Percentiles rank a stretch among this genome's conserved stretches.
These are phyloP conservation scores for Macaranga tanarius DNA, from an alignment of 441 rosid genomes.

Conservation along the genomic window DNA sequence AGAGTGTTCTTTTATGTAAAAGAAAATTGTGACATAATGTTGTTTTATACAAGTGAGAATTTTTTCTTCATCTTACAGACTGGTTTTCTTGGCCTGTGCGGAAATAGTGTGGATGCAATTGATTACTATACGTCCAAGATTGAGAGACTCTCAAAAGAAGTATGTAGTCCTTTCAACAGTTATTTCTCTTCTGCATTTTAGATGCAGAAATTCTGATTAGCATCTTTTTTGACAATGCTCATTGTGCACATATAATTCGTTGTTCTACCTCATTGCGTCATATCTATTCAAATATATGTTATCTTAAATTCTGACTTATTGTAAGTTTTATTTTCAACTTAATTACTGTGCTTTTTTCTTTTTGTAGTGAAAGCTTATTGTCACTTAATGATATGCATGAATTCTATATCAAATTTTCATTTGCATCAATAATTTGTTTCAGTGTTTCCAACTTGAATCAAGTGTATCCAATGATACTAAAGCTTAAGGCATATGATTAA, in stretches of 20 bases:
- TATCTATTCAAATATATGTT: background rate
- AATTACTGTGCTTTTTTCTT: too few species aligned
- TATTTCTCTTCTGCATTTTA: background rate
- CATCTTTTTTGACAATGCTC: background rate
- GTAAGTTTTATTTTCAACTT: background rate
- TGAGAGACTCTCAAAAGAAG: constrained; percentile 58
- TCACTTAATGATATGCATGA: background rate
- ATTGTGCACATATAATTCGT: background rate
- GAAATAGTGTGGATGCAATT: constrained; percentile 69
- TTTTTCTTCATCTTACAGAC: constrained; percentile 40
- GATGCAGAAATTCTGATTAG: background rate
- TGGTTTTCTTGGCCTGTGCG: constrained; percentile 83
- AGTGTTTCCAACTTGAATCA: background rate
- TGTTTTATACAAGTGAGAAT: background rate
- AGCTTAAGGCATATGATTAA: background rate
- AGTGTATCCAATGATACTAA: background rate
- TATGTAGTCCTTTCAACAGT: constrained; percentile 26
- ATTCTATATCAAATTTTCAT: background rate
- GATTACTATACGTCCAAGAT: constrained; percentile 59
- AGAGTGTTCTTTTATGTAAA: background rate
- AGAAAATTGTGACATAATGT: background rate
- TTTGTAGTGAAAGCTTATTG: too few species aligned
- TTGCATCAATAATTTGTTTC: background rate
- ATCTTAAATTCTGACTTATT: background rate
- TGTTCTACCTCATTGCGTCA: background rate